Base-by-base conservation (phyloP, 306 rosid genomes). In the Urtica urens region DNA sequence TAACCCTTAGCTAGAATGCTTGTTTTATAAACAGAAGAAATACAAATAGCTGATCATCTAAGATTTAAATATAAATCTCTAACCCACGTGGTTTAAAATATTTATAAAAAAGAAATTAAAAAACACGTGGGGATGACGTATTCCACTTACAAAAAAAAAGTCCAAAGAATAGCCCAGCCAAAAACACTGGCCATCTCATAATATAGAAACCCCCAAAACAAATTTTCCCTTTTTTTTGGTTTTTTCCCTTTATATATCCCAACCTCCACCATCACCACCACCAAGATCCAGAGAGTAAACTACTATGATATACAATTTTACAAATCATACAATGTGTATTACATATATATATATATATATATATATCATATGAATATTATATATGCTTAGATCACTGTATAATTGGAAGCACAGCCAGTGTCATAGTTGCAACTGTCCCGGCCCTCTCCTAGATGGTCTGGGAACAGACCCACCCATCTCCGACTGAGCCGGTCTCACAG, bases 241-340 rank as follows among this genome's bases (percentile, higher is more conserved):
- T 28, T 28, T 28, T 28, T 28, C 33, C 10, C 72, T 61, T 69
- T 63, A 51, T 64, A 67, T 70, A 43, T 70, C 80, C 74, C 73
- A 72, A 61, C 72, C 71, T 54, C 75, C 71, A 76, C 25, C 42
- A 46, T 71, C 70, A 61, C 72, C 71, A 57, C 75, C 71, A 76
- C 25, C 42, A 46, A 10, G 71, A 39, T 67, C 43, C 63, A 73
- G 39, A 64, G 53, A 63, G 70, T 68, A 57, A 67, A 53, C 83
- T 80, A 73, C 82, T 72, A 66, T 47, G 78, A 81, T 90, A 68
- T 84, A 85, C 99, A 85, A 85, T 67, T 85, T 74, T 85, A 85
- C 92, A 82, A 69, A 75, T 63, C 56, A 78, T 66, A 67, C 72
- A 71, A 29, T 35, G 54, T n/a, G n/a, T n/a, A n/a, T n/a, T n/a